Conservation (phyloP, 2,329 filamentous ascomycete genomes). For the Coleophoma eucalyptorum region DNA sequence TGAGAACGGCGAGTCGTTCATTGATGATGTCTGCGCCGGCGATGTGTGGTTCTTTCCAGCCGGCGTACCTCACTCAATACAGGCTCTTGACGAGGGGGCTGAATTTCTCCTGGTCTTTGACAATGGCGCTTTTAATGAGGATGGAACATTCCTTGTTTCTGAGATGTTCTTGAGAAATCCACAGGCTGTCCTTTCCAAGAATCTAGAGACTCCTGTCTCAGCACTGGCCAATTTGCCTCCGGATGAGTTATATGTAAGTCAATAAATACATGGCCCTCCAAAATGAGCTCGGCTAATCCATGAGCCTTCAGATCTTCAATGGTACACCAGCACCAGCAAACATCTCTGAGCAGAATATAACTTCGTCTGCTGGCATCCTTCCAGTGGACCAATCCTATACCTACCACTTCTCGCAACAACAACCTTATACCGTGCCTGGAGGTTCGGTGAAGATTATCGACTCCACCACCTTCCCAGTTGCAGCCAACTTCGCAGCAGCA, state of each 20-base stretch:
- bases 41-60: constrained; percentile 53
- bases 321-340: constrained; percentile 42
- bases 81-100: constrained; percentile 48
- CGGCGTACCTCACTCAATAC: constrained; percentile 47
- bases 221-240: constrained; percentile 43
- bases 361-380: constrained; percentile 37
- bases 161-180: constrained; percentile 20
- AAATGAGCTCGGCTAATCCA: no score
- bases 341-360: constrained; percentile 41
- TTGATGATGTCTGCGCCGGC: constrained; percentile 43
- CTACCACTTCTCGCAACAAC: constrained; percentile 43
- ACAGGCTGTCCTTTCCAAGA: constrained; percentile 48
- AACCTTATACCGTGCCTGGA: constrained; percentile 44
- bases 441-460: constrained; percentile 59
- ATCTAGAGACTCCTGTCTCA: constrained; percentile 43
- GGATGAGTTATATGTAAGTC: constrained; percentile 37
- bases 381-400: constrained; percentile 36
- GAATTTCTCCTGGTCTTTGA: constrained; percentile 61
- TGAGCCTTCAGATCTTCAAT: constrained; percentile 37
- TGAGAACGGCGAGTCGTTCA: constrained; percentile 42
- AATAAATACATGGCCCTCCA: no score
- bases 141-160: constrained; percentile 51
- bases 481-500: constrained; percentile 49
- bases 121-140: constrained; percentile 53
- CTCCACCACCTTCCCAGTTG: constrained; percentile 51